Conservation (phyloP, 176 grass and related monocot species). For the barley (Hordeum vulgare) region DNA sequence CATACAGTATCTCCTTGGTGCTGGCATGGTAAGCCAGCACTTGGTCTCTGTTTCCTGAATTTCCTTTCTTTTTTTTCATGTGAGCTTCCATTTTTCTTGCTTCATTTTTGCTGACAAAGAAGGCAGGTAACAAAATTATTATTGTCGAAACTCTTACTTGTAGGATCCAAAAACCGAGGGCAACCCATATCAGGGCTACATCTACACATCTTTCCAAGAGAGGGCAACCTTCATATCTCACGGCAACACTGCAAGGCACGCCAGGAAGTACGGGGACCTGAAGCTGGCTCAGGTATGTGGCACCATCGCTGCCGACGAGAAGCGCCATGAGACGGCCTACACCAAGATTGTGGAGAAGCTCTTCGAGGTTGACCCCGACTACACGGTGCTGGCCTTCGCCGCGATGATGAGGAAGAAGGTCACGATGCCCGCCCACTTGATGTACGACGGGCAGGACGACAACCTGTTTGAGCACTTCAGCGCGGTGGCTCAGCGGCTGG, state of each 20-base stretch:
- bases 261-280: background rate
- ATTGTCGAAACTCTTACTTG: background rate
- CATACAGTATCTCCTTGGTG: background rate
- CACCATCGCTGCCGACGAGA: background rate
- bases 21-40: background rate
- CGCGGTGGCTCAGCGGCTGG: background rate
- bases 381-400: background rate
- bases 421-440: background rate
- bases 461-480: background rate
- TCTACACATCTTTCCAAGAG: slow-evolving; percentile 16
- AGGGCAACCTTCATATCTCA: slow-evolving; percentile 2
- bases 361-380: background rate
- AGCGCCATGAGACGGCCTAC: slow-evolving; percentile 5
- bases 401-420: slow-evolving; percentile 11
- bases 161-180: background rate
- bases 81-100: background rate
- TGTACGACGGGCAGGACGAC: background rate
- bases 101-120: background rate
- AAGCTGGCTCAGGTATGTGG: slow-evolving; percentile 10
- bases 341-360: slow-evolving; percentile 15
- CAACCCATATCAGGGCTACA: background rate
- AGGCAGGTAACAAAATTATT: background rate
- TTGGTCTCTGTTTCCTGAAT: background rate
- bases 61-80: background rate
- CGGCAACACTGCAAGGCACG: background rate